Percentiles rank a stretch among this genome's conserved stretches.
These are phyloP conservation scores for Pseudogymnoascus sp. DNA, from an alignment of 2,329 filamentous ascomycete genomes.

Conservation along the genomic window DNA sequence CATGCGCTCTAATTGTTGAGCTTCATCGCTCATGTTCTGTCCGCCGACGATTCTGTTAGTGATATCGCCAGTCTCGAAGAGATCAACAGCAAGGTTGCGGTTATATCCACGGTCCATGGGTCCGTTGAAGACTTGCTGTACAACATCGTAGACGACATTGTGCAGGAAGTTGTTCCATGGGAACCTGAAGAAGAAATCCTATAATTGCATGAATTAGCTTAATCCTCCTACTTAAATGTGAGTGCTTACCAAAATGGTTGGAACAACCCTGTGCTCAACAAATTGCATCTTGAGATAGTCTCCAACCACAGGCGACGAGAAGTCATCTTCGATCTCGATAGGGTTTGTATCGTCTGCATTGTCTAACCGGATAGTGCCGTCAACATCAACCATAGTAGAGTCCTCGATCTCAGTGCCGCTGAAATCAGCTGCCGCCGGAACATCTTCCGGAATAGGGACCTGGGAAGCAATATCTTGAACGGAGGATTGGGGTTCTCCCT, in stretches of 20 bases:
- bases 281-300: slow-evolving; percentile 95
- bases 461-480: background rate
- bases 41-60: slow-evolving; percentile 89
- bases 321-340: slow-evolving; percentile 11
- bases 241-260: slow-evolving; percentile 76
- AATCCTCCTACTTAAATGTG: background rate
- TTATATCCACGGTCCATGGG: slow-evolving; percentile 97
- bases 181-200: slow-evolving; percentile 98
- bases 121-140: slow-evolving; percentile 98
- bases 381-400: background rate
- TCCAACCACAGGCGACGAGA: slow-evolving; percentile 65
- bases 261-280: slow-evolving; percentile 87
- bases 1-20: slow-evolving; percentile 75
- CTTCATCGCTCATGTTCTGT: slow-evolving; percentile 77
- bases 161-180: slow-evolving; percentile 99
- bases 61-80: slow-evolving; percentile 85
- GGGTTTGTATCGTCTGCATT: background rate
- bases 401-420: slow-evolving; percentile 2
- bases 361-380: background rate
- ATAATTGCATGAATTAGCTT: slow-evolving; percentile 17
- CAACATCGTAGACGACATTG: slow-evolving; percentile 97
- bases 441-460: slow-evolving; percentile 17
- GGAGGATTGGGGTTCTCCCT: background rate
- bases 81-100: slow-evolving; percentile 76
- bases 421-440: slow-evolving; percentile 26